These are phyloP conservation scores for Penicillium paxilli DNA, from an alignment of 495 filamentous ascomycete genomes.

Conservation along the genomic window DNA sequence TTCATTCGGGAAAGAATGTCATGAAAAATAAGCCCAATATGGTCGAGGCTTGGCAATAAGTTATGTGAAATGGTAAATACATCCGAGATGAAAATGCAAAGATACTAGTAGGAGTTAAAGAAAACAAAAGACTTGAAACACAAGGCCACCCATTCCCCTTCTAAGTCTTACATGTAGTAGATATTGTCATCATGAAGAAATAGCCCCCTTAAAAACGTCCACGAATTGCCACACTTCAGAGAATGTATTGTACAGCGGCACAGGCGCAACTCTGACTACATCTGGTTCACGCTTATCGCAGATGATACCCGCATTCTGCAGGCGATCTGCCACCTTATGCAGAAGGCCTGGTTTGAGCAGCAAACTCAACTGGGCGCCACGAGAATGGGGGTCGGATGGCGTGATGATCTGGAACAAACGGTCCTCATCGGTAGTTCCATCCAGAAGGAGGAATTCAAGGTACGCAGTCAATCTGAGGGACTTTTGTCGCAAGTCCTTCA, in stretches of 20 bases:
- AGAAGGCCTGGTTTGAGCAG: slow-evolving; percentile 67
- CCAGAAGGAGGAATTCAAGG: slow-evolving; percentile 67
- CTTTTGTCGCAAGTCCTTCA: slow-evolving; percentile 68
- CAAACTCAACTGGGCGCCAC: slow-evolving; percentile 89
- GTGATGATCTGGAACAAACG: slow-evolving; percentile 67
- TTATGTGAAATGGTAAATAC: too few relatives aligned
- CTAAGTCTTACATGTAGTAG: background rate
- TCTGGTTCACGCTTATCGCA: slow-evolving; percentile 91
- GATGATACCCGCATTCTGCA: slow-evolving; percentile 72
- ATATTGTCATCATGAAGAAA: slow-evolving; percentile 10
- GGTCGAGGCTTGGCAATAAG: too few relatives aligned
- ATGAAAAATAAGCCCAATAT: too few relatives aligned
- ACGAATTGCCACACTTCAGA: slow-evolving; percentile 77
- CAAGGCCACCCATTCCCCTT: background rate
- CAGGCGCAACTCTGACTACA: slow-evolving; percentile 91
- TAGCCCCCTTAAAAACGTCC: slow-evolving; percentile 41
- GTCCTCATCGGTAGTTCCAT: slow-evolving; percentile 40
- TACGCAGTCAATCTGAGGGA: slow-evolving; percentile 76
- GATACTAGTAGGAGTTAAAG: background rate
- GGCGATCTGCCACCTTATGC: slow-evolving; percentile 62
- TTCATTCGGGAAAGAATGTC: too few relatives aligned
- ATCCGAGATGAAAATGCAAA: background rate
- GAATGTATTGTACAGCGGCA: slow-evolving; percentile 86
- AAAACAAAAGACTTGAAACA: background rate
- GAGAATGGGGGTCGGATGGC: slow-evolving; percentile 62